These are phyloP conservation scores for Xylariaceae sp. DNA, from an alignment of 2,329 filamentous ascomycete species.

Conservation along the genomic window DNA sequence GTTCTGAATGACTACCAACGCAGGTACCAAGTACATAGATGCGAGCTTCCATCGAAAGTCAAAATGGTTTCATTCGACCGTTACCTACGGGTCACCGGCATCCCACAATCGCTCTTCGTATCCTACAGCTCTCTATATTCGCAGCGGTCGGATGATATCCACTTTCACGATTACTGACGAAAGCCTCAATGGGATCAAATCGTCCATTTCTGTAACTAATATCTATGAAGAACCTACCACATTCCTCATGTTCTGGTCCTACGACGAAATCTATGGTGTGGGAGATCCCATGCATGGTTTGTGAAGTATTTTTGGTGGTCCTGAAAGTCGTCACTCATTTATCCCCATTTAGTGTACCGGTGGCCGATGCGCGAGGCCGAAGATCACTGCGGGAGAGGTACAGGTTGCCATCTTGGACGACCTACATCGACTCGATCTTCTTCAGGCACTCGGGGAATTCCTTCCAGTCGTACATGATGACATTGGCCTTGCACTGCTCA, in stretches of 20 bases:
- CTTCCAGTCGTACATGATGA: slow-evolving; percentile 42
- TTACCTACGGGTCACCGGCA: too few species aligned
- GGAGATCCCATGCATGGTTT: slow-evolving; percentile 3
- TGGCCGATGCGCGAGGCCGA: background rate
- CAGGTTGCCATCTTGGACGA: slow-evolving; percentile 7
- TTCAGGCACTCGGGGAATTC: slow-evolving; percentile 30
- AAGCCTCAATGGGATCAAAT: background rate
- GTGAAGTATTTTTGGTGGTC: slow-evolving; percentile 6
- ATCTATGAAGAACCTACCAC: background rate
- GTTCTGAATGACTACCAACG: too few species aligned
- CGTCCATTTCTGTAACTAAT: background rate
- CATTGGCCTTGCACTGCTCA: slow-evolving; percentile 41
- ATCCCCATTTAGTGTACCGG: slow-evolving; percentile 4
- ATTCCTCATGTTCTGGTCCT: background rate
- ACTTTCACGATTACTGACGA: too few species aligned
- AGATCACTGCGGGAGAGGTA: too few species aligned
- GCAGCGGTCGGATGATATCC: too few species aligned
- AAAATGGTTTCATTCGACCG: too few species aligned
- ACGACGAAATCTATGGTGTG: background rate
- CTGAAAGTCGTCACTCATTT: slow-evolving; percentile 12
- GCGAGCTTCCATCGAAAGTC: too few species aligned
- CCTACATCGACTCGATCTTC: slow-evolving; percentile 28
- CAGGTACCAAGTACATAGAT: too few species aligned
- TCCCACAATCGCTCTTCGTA: too few species aligned
- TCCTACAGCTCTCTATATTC: too few species aligned